Conservation (phyloP, 768 basidiomycete species). For the Calocybe indica region DNA sequence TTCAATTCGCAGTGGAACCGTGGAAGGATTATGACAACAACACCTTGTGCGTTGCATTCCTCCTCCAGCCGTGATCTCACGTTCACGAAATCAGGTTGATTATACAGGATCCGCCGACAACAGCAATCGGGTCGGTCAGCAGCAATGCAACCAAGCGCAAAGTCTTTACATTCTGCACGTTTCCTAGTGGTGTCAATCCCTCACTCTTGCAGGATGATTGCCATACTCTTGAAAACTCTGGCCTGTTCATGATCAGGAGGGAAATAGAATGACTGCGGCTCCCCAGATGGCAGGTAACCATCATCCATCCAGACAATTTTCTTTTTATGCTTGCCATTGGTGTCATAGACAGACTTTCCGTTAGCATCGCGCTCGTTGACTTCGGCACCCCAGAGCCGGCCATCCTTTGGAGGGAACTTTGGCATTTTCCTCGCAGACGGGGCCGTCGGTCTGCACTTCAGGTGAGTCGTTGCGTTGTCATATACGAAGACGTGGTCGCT, state of each 20-base stretch:
- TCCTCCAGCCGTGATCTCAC: slow-evolving; percentile 9
- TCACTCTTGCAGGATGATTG: slow-evolving; percentile 10
- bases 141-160: too few relatives aligned
- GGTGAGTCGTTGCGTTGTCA: slow-evolving; percentile 23
- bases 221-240: slow-evolving; percentile 25
- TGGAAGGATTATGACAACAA: slow-evolving; percentile 15
- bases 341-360: slow-evolving; percentile 15
- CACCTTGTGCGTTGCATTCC: slow-evolving; percentile 2
- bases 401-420: slow-evolving; percentile 9
- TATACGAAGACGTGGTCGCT: slow-evolving; percentile 16
- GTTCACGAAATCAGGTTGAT: slow-evolving; percentile 26
- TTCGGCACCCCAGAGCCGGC: slow-evolving; percentile 6
- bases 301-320: slow-evolving; percentile 2
- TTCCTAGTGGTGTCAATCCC: too few relatives aligned
- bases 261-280: slow-evolving; percentile 2
- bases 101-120: slow-evolving; percentile 21
- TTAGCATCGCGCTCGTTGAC: slow-evolving; percentile 8
- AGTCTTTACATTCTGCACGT: too few relatives aligned
- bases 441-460: slow-evolving; percentile 15
- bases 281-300: not conserved
- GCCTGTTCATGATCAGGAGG: not conserved
- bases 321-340: slow-evolving; percentile 15
- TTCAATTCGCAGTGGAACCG: slow-evolving; percentile 27
- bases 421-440: slow-evolving; percentile 25
- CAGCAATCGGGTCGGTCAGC: slow-evolving; percentile 27